Percentiles rank a stretch among this genome's conserved stretches.
Conservation (phyloP, 441 rosid species). For the Caryocar brasiliense region DNA sequence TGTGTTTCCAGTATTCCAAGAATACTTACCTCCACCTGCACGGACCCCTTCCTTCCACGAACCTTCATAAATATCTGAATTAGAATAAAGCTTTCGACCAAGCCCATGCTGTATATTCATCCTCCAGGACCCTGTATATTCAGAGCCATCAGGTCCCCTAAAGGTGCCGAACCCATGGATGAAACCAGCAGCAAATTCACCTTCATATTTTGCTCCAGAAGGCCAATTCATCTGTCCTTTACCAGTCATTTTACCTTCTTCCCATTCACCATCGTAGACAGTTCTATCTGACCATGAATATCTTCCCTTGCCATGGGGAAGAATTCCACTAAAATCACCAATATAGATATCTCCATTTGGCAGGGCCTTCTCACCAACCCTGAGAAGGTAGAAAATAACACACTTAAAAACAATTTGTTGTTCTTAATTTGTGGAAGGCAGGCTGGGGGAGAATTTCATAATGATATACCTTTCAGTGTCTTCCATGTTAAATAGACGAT, state of each 20-base stretch:
- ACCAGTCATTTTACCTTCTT: constrained; percentile 75
- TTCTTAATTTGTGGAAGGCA: background rate
- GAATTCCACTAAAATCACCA: constrained; percentile 48
- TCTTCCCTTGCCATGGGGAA: constrained; percentile 77
- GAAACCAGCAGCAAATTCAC: constrained; percentile 77
- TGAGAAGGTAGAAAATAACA: constrained; percentile 17
- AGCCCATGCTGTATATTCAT: constrained; percentile 77
- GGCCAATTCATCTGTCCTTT: constrained; percentile 64
- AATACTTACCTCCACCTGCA: constrained; percentile 74
- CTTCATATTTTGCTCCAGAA: constrained; percentile 70
- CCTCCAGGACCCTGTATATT: constrained; percentile 75
- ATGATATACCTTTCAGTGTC: constrained; percentile 27
- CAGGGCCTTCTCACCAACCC: constrained; percentile 40
- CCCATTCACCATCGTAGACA: constrained; percentile 85
- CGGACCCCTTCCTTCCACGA: constrained; percentile 86
- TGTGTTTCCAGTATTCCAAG: constrained; percentile 67
- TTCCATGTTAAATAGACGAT: constrained; percentile 20
- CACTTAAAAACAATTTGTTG: background rate
- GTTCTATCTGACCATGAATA: constrained; percentile 68
- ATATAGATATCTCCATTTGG: constrained; percentile 60
- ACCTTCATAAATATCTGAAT: constrained; percentile 79
- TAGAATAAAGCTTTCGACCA: constrained; percentile 65
- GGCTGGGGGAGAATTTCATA: background rate
- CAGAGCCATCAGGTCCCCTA: constrained; percentile 45
- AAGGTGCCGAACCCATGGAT: constrained; percentile 77